Percentiles rank a stretch among this genome's conserved stretches.
Evolutionary conservation across 148 eudicot species (phyloP).

Genomic region (Cornus florida): DNA sequence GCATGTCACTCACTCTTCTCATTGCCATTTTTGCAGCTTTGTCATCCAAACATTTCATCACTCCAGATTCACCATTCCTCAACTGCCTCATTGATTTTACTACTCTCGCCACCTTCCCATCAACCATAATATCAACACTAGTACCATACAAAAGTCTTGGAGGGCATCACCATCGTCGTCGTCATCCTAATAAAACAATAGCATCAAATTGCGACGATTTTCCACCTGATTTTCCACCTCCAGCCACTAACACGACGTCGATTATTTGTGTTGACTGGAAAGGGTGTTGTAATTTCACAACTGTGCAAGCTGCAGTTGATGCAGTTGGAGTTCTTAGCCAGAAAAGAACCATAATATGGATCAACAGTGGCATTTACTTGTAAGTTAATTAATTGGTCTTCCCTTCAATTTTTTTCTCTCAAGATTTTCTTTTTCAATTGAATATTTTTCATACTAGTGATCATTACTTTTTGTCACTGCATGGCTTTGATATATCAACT

Average conservation of each 20-base stretch:
- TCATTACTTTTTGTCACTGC: background rate
- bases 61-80: slow-evolving; percentile 23
- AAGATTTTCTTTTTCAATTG: background rate
- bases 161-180: slow-evolving; percentile 34
- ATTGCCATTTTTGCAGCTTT: slow-evolving; percentile 47
- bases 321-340: slow-evolving; percentile 55
- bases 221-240: slow-evolving; percentile 70
- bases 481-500: background rate
- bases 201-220: slow-evolving; percentile 61
- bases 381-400: slow-evolving; percentile 29
- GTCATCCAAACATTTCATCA: slow-evolving; percentile 32
- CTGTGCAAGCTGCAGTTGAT: slow-evolving; percentile 79
- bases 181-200: slow-evolving; percentile 9
- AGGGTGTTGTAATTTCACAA: slow-evolving; percentile 92
- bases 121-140: background rate
- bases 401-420: background rate
- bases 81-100: slow-evolving; percentile 10
- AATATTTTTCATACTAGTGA: background rate
- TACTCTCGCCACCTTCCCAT: slow-evolving; percentile 6
- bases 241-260: slow-evolving; percentile 59
- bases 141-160: background rate
- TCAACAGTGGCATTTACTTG: slow-evolving; percentile 77
- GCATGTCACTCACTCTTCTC: slow-evolving; percentile 28
- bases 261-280: slow-evolving; percentile 72
- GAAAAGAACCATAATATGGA: slow-evolving; percentile 71